Percentiles rank a stretch among this genome's conserved stretches.
Evolutionary conservation across 2,329 filamentous ascomycete genomes (phyloP).

Genomic region (Diaporthe sp.): DNA sequence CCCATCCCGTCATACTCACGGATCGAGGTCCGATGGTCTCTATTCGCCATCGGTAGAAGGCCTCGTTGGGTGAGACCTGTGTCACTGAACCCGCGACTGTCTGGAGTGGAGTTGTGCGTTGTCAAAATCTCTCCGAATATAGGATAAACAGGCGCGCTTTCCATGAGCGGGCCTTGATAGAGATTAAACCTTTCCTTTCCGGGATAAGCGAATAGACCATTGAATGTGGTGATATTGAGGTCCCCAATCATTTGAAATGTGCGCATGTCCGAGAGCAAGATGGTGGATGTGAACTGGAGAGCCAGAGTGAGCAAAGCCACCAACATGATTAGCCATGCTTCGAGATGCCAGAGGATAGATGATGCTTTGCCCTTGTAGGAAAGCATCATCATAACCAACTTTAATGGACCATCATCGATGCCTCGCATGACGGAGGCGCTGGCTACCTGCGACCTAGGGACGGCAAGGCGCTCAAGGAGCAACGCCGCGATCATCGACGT

Average conservation of each 20-base stretch:
- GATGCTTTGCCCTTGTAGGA: neutral
- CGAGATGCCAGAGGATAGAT: neutral
- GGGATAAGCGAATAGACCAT: neutral
- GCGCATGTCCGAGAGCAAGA: neutral
- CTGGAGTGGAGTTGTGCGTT: too few species aligned
- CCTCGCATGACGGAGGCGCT: slow-evolving; percentile 23
- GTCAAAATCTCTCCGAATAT: slow-evolving; percentile 2
- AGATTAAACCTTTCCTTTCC: neutral
- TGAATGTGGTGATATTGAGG: neutral
- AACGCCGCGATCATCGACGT: slow-evolving; percentile 37
- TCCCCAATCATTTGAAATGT: slow-evolving; percentile 1
- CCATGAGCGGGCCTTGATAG: neutral
- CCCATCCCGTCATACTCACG: slow-evolving; percentile 20
- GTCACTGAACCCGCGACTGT: slow-evolving; percentile 22
- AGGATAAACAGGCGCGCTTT: neutral
- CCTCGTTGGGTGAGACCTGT: slow-evolving; percentile 20
- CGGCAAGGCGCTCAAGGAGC: slow-evolving; percentile 8
- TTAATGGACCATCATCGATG: neutral
- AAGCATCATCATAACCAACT: neutral
- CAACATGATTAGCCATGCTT: slow-evolving; percentile 7
- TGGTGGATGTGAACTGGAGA: slow-evolving; percentile 28
- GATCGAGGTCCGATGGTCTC: neutral
- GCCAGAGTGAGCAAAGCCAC: neutral
- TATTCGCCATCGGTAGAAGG: neutral
- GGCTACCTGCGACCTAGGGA: slow-evolving; percentile 16